These are phyloP conservation scores for Populus hybrid DNA, from an alignment of 441 rosid genomes.

Conservation along the genomic window DNA sequence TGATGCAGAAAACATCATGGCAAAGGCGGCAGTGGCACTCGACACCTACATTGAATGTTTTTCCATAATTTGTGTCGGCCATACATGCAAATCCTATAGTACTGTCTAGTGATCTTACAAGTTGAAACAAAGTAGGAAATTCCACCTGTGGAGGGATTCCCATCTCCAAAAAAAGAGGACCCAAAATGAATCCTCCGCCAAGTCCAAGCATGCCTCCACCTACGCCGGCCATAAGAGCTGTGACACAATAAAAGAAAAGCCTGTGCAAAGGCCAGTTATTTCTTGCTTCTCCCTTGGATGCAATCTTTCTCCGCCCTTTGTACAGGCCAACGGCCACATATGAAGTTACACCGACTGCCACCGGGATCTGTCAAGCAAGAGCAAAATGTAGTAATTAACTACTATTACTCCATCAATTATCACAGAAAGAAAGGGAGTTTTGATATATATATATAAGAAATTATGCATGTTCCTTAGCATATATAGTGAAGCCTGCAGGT, in stretches of 20 bases:
- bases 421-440: no score
- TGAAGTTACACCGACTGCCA: conserved; percentile 38
- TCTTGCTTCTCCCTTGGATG: conserved; percentile 39
- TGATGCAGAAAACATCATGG: conserved; percentile 64
- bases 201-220: conserved; percentile 67
- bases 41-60: conserved; percentile 36
- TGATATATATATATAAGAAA: neutral
- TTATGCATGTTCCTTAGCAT: neutral
- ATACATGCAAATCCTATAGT: no score
- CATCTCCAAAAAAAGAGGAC: conserved; percentile 59
- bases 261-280: conserved; percentile 37
- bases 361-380: conserved; percentile 41
- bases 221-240: conserved; percentile 44
- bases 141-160: conserved; percentile 67
- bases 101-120: neutral
- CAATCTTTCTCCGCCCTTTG: conserved; percentile 42
- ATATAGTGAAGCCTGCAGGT: neutral
- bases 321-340: conserved; percentile 44
- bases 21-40: conserved; percentile 60
- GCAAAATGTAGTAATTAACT: neutral
- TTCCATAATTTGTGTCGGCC: no score
- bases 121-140: neutral
- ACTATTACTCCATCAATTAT: no score
- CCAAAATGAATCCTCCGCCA: conserved; percentile 64
- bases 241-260: conserved; percentile 32